Percentiles rank a stretch among this genome's conserved stretches.
Conservation (phyloP, 257 asterid genomes). For the Ocimum tenuiflorum region DNA sequence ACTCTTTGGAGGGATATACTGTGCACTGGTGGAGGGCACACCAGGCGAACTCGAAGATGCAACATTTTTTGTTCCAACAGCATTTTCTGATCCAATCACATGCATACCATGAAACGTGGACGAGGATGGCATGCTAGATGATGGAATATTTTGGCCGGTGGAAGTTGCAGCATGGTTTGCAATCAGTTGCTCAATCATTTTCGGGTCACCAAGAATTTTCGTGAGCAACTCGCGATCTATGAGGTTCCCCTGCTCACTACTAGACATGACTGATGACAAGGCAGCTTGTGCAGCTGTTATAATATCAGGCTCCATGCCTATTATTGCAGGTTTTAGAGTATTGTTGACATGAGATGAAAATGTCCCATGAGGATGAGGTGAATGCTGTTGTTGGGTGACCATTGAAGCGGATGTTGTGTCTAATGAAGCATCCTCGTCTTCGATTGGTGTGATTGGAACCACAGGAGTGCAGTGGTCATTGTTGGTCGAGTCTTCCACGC, state of each 20-base stretch:
- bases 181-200: slow-evolving; percentile 61
- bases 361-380: too few species aligned
- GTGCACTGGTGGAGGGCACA: slow-evolving; percentile 35
- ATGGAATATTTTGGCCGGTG: too few species aligned
- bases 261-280: slow-evolving; percentile 35
- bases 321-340: slow-evolving; percentile 6
- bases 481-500: slow-evolving; percentile 26
- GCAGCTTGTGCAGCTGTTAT: slow-evolving; percentile 59
- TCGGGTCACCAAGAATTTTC: slow-evolving; percentile 58
- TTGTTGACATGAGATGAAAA: slow-evolving; percentile 19
- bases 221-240: slow-evolving; percentile 63
- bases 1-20: slow-evolving; percentile 29
- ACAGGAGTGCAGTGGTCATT: slow-evolving; percentile 34
- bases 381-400: slow-evolving; percentile 27
- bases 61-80: slow-evolving; percentile 15
- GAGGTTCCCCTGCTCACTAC: slow-evolving; percentile 36
- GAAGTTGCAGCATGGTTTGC: slow-evolving; percentile 34
- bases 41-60: slow-evolving; percentile 18
- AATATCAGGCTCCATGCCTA: slow-evolving; percentile 41
- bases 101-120: slow-evolving; percentile 22
- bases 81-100: background rate
- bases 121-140: slow-evolving; percentile 22
- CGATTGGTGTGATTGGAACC: slow-evolving; percentile 77
- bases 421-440: slow-evolving; percentile 68
- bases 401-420: slow-evolving; percentile 24